These are phyloP conservation scores for Porodaedalea pini DNA, from an alignment of 1,284 basidiomycete genomes.

Conservation along the genomic window DNA sequence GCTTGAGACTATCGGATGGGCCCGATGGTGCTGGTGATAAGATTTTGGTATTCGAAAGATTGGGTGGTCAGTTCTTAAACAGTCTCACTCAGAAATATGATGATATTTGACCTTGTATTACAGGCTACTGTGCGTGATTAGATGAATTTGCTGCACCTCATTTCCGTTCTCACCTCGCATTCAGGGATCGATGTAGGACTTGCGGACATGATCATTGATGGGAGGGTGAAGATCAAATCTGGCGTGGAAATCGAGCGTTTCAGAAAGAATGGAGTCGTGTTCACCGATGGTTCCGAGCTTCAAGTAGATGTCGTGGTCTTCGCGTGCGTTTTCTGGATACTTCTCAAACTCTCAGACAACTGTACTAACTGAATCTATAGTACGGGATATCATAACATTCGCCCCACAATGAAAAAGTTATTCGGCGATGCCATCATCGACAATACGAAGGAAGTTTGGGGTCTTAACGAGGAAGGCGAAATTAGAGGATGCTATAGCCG, in stretches of 20 bases:
- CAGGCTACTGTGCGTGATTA: too few relatives aligned
- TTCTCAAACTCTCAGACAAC: neutral
- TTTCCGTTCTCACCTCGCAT: too few relatives aligned
- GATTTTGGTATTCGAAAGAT: neutral
- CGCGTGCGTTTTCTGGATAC: constrained; percentile 22
- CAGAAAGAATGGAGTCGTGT: constrained; percentile 27
- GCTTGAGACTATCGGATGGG: constrained; percentile 36
- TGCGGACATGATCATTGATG: constrained; percentile 32
- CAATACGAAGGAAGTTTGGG: constrained; percentile 24
- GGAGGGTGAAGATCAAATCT: constrained; percentile 31
- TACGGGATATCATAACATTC: constrained; percentile 8
- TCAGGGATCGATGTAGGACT: constrained; percentile 39
- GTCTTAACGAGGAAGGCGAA: constrained; percentile 28
- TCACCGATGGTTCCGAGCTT: constrained; percentile 32
- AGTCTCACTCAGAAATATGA: too few relatives aligned
- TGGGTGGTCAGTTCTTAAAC: too few relatives aligned
- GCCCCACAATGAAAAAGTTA: constrained; percentile 6
- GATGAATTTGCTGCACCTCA: too few relatives aligned
- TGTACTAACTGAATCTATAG: neutral
- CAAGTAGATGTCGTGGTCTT: constrained; percentile 33
- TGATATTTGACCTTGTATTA: neutral
- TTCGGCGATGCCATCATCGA: constrained; percentile 28
- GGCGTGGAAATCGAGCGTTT: constrained; percentile 31
- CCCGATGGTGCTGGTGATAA: constrained; percentile 28
- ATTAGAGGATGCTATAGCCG: constrained; percentile 25